phyloP scores from a whole-genome alignment of 2,329 filamentous ascomycete species.

The Penicillium carneum region DNA sequence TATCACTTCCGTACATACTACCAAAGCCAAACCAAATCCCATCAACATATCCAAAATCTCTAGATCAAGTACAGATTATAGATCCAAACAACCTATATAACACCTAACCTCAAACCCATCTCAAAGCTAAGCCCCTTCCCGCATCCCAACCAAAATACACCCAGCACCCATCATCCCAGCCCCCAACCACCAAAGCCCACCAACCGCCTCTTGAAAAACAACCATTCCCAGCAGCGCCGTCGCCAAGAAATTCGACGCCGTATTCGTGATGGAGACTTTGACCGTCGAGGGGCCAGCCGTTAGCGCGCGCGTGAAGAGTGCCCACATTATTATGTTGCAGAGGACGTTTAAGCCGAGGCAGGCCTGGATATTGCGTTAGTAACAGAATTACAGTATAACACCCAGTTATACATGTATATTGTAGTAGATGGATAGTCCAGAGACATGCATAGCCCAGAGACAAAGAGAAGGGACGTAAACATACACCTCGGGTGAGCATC shows the following conservation, averaged over 20 bases:
- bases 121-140: conserved; percentile 54
- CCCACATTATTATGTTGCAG: conserved; percentile 71
- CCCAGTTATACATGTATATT: neutral
- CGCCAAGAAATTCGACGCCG: conserved; percentile 68
- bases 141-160: conserved; percentile 68
- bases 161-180: conserved; percentile 66
- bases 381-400: conserved; percentile 28
- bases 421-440: neutral
- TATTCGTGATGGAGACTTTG: conserved; percentile 70
- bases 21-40: conserved; percentile 13
- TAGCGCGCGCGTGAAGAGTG: conserved; percentile 68
- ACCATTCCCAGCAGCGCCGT: conserved; percentile 66
- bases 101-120: neutral
- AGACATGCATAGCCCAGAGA: neutral
- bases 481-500: conserved; percentile 60
- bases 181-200: conserved; percentile 67
- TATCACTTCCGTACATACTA: neutral
- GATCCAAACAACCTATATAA: neutral
- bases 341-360: conserved; percentile 68
- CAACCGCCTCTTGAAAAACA: conserved; percentile 65
- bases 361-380: conserved; percentile 47
- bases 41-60: neutral
- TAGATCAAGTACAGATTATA: neutral
- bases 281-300: conserved; percentile 67
- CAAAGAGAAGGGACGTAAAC: conserved; percentile 33